Base-by-base conservation (phyloP, 352 stramenopile species). In the Globisporangium acanthophoron region DNA sequence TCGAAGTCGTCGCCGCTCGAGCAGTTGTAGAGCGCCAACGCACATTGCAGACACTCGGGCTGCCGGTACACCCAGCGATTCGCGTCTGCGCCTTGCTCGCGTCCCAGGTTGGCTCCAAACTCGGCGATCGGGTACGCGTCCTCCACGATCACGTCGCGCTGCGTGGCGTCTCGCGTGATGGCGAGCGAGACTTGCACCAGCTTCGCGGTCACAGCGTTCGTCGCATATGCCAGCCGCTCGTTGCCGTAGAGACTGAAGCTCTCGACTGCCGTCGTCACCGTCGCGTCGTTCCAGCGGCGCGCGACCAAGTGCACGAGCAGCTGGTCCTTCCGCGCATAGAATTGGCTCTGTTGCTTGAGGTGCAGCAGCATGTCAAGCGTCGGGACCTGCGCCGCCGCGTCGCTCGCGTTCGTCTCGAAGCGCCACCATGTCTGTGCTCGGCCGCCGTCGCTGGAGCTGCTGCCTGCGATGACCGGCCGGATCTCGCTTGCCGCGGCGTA, bases 301-400 rank as follows among this genome's bases (percentile, higher is more conserved):
- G 35, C 49, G 15, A 52, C 59, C n/a, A 74, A 35, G 33, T 74
- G 70, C 4, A 78, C 4, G 0, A 75, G 18, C 8, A 75, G 44
- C 45, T 78, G 61, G 41, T 78, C 67, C 27, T 71, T 54, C 20
- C 15, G 33, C 3, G 64, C 62, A 3, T 54, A 49, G 8, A 59
- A 58, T 33, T 78, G 70, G 39, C 70, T 78, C 44, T 59, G 64
- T 47, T 78, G 70, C 11, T 67, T 64, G 43, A 78, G 49, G 3
- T 61, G 66, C 16, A 78, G 63, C 11, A 78, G 33, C 41, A 78
- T 0, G 20, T 75, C 67, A 31, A 78, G 57, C 9, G 51, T 46
- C 20, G 46, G 58, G 3, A 31, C 0, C 7, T 29, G 2, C 8
- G 21, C 43, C 2, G 16, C 45, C 3, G 21, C 1, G n/a, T 41